These are phyloP conservation scores for Tuber microsphaerosporum DNA, from an alignment of 495 filamentous ascomycete species.

Conservation along the genomic window DNA sequence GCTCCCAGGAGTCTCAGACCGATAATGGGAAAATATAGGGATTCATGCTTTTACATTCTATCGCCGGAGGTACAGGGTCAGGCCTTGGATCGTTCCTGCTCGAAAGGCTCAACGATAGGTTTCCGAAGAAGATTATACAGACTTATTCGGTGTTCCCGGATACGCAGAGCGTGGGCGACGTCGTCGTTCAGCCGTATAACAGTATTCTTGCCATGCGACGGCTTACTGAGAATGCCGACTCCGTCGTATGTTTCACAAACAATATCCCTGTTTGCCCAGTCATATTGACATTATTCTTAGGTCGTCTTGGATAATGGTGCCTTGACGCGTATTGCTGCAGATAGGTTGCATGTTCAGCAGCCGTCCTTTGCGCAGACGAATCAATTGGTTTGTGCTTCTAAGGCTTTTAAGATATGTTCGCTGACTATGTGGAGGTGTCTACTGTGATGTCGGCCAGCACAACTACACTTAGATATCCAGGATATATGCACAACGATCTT, in stretches of 20 bases:
- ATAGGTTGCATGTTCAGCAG: conserved; percentile 84
- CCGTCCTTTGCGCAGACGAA: conserved; percentile 97
- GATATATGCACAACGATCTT: conserved; percentile 99
- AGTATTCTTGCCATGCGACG: conserved; percentile 85
- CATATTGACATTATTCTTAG: conserved; percentile 30
- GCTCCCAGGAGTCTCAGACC: not conserved
- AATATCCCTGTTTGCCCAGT: not conserved
- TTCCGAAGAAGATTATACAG: conserved; percentile 97
- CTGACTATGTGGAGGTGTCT: conserved; percentile 52
- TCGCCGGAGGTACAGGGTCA: conserved; percentile 92
- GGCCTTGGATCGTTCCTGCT: conserved; percentile 89
- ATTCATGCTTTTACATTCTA: conserved; percentile 97
- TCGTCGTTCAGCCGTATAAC: conserved; percentile 98
- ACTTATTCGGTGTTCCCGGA: conserved; percentile 98
- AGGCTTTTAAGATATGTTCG: conserved; percentile 7
- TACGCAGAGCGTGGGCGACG: conserved; percentile 70
- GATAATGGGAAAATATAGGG: conserved; percentile 50
- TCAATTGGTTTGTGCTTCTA: conserved; percentile 58
- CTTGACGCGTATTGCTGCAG: conserved; percentile 84
- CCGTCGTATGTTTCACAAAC: conserved; percentile 50
- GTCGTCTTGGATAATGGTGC: conserved; percentile 97
- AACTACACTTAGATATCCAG: conserved; percentile 89
- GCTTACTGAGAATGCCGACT: conserved; percentile 91
- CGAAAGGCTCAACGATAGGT: conserved; percentile 94
- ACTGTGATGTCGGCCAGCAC: conserved; percentile 99